A percentile compares a stretch with the other conserved stretches of the same genome.
Evolutionary conservation across 495 filamentous ascomycete genomes (phyloP).

Genomic region (Poronia punctata): DNA sequence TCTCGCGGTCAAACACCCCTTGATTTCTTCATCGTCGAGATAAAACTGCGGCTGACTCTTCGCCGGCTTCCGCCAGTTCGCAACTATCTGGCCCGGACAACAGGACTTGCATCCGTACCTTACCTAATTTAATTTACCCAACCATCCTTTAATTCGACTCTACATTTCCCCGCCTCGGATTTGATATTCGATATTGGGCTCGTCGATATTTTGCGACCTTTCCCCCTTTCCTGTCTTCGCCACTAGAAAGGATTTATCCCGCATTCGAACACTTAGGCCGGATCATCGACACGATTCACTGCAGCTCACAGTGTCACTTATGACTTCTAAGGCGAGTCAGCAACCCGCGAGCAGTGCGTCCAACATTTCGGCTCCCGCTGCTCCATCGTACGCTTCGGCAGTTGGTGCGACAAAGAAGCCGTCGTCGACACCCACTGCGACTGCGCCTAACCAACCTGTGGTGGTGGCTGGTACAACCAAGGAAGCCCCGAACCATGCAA

Average conservation of each 20-base stretch:
- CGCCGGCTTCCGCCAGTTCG: too few relatives aligned
- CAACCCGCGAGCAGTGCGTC: conserved; percentile 46
- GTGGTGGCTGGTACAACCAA: conserved; percentile 61
- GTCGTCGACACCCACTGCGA: conserved; percentile 57
- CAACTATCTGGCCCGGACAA: conserved; percentile 1
- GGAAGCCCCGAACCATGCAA: conserved; percentile 66
- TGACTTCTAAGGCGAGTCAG: conserved; percentile 48
- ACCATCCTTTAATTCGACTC: conserved; percentile 14
- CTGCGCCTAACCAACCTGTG: conserved; percentile 56
- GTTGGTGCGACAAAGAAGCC: conserved; percentile 72
- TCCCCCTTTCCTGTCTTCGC: conserved; percentile 17
- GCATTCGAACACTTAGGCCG: conserved; percentile 21
- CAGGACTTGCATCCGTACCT: conserved; percentile 5
- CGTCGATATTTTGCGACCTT: conserved; percentile 14
- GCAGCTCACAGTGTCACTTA: conserved; percentile 39
- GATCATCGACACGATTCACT: conserved; percentile 34
- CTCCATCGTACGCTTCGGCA: conserved; percentile 66
- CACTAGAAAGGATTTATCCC: conserved; percentile 16
- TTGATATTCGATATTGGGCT: conserved; percentile 37
- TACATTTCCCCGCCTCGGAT: conserved; percentile 27
- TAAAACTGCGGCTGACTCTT: too few relatives aligned
- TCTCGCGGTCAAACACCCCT: too few relatives aligned
- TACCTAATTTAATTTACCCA: conserved; percentile 24
- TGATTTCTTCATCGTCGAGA: background rate
- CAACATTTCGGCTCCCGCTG: conserved; percentile 53